Evolutionary conservation across 192 early-diverging fungal genomes (phyloP).

Genomic region (Geosiphon pyriformis): DNA sequence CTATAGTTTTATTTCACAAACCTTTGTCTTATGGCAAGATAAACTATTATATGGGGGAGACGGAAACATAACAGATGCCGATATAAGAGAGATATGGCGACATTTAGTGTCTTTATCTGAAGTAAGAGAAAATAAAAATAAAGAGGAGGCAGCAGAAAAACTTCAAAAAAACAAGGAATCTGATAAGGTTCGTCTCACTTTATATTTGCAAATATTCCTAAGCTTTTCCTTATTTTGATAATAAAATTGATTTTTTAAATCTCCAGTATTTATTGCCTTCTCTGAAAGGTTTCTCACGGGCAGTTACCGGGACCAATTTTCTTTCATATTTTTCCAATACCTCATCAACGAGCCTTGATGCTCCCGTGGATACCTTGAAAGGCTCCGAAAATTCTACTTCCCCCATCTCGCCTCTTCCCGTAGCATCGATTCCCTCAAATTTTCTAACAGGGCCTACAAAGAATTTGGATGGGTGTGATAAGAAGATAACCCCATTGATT

Average conservation of each 20-base stretch:
- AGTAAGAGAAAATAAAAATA: constrained; percentile 8
- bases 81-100: constrained; percentile 2
- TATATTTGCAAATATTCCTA: background rate
- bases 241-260: background rate
- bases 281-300: constrained; percentile 11
- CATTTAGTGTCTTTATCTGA: constrained; percentile 5
- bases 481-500: background rate
- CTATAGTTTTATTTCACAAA: constrained; percentile 9
- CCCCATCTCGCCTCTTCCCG: background rate
- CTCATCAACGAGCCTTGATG: background rate
- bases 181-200: constrained; percentile 11
- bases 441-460: constrained; percentile 5
- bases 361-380: background rate
- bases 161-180: constrained; percentile 7
- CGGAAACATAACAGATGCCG: background rate
- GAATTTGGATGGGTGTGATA: background rate
- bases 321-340: constrained; percentile 15
- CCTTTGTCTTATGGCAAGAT: constrained; percentile 17
- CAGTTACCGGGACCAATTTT: constrained; percentile 9
- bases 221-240: background rate
- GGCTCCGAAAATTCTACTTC: background rate
- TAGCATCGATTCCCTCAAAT: constrained; percentile 5
- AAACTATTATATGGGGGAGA: constrained; percentile 6
- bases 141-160: constrained; percentile 11
- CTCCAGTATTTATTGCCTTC: background rate